phyloP scores from a whole-genome alignment of 148 eudicot genomes.

The Oxyria digyna region DNA sequence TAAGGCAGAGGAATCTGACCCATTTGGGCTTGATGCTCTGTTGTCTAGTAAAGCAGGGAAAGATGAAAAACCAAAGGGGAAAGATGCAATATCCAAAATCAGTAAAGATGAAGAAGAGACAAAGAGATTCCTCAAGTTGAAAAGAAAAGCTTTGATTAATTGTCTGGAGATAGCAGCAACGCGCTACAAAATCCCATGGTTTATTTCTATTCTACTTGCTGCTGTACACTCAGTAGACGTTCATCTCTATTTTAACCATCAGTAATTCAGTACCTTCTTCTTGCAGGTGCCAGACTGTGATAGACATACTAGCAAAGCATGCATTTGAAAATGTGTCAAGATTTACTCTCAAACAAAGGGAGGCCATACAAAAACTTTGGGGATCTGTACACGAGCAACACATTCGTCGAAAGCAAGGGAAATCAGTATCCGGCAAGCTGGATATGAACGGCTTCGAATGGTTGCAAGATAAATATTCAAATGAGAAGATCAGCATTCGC shows the following conservation, averaged over 20 bases:
- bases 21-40: slow-evolving; percentile 87
- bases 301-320: slow-evolving; percentile 85
- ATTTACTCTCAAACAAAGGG: slow-evolving; percentile 67
- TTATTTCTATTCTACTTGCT: not conserved
- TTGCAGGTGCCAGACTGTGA: slow-evolving; percentile 93
- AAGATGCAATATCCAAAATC: slow-evolving; percentile 18
- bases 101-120: slow-evolving; percentile 48
- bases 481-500: slow-evolving; percentile 84
- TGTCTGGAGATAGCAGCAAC: slow-evolving; percentile 84
- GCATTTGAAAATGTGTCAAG: slow-evolving; percentile 69
- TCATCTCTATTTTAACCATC: not conserved
- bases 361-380: slow-evolving; percentile 79
- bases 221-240: not conserved
- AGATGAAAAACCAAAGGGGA: slow-evolving; percentile 44
- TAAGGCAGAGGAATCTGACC: slow-evolving; percentile 52
- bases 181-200: slow-evolving; percentile 90
- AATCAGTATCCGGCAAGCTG: slow-evolving; percentile 88
- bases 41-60: slow-evolving; percentile 38
- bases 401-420: slow-evolving; percentile 75
- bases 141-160: slow-evolving; percentile 67
- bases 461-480: slow-evolving; percentile 87
- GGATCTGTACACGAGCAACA: slow-evolving; percentile 78
- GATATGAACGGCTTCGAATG: slow-evolving; percentile 85
- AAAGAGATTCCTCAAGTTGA: slow-evolving; percentile 49
- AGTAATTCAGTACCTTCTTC: not conserved